Conservation (phyloP, 306 rosid species). For the Quercus mongolica region DNA sequence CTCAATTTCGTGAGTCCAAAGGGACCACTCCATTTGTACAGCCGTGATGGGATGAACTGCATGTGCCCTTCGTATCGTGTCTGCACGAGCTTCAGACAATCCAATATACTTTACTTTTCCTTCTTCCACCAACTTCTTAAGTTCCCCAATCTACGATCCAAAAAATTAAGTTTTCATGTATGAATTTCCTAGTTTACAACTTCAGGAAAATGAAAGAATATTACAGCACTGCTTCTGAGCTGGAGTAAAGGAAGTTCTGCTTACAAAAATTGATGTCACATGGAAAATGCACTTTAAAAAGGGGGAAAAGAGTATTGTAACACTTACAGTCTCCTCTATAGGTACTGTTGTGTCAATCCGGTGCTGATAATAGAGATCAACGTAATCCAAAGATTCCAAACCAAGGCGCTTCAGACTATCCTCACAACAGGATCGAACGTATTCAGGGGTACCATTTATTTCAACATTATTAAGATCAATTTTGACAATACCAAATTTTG, state of each 20-base stretch:
- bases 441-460: slow-evolving; percentile 71
- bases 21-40: slow-evolving; percentile 71
- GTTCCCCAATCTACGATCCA: slow-evolving; percentile 50
- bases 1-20: slow-evolving; percentile 75
- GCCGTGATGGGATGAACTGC: slow-evolving; percentile 80
- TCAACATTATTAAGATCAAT: slow-evolving; percentile 9
- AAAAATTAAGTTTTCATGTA: background rate
- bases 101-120: slow-evolving; percentile 63
- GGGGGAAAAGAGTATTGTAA: background rate
- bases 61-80: slow-evolving; percentile 67
- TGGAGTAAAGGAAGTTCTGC: background rate
- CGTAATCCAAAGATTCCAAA: slow-evolving; percentile 42
- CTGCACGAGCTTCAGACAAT: slow-evolving; percentile 55
- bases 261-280: background rate
- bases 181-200: background rate
- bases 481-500: slow-evolving; percentile 72
- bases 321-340: slow-evolving; percentile 74
- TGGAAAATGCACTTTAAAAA: background rate
- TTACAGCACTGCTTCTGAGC: background rate
- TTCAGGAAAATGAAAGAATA: background rate
- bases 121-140: slow-evolving; percentile 57
- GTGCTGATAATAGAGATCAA: slow-evolving; percentile 87
- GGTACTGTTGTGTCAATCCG: slow-evolving; percentile 73
- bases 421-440: slow-evolving; percentile 73
- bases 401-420: slow-evolving; percentile 76